These are phyloP conservation scores for Solanum sitiens DNA, from an alignment of 257 asterid species.

Conservation along the genomic window DNA sequence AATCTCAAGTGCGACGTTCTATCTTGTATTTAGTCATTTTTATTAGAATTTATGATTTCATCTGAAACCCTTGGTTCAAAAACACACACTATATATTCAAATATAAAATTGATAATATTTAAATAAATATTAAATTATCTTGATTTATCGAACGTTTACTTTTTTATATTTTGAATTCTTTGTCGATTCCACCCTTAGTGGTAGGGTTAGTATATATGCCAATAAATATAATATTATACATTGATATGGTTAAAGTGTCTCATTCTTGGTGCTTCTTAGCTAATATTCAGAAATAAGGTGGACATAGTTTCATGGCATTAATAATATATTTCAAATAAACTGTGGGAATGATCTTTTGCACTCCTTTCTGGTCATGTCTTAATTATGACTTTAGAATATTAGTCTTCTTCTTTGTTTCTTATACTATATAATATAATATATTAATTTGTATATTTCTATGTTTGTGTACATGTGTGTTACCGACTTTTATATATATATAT, in stretches of 20 bases:
- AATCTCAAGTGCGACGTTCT: background rate
- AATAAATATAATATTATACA: background rate
- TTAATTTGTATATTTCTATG: background rate
- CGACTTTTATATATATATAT: background rate
- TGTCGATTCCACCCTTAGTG: background rate
- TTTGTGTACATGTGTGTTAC: background rate
- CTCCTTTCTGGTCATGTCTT: conserved; percentile 13
- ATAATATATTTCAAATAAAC: conserved; percentile 9
- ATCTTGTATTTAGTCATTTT: background rate
- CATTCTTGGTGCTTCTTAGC: conserved; percentile 2
- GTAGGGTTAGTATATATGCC: background rate
- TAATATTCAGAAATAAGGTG: background rate
- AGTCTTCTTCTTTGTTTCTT: background rate
- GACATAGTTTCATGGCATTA: conserved; percentile 15
- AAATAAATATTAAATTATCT: too few relatives aligned
- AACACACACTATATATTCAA: too few relatives aligned
- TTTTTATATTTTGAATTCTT: background rate
- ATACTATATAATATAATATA: too few relatives aligned
- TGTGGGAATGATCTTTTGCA: background rate
- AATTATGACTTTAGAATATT: conserved; percentile 18
- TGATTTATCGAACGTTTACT: background rate
- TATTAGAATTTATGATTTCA: background rate
- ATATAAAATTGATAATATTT: too few relatives aligned
- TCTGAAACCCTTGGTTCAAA: too few relatives aligned
- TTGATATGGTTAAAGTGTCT: conserved; percentile 17